These are phyloP conservation scores for Pleurotus sapidus DNA, from an alignment of 768 basidiomycete genomes.

Conservation along the genomic window DNA sequence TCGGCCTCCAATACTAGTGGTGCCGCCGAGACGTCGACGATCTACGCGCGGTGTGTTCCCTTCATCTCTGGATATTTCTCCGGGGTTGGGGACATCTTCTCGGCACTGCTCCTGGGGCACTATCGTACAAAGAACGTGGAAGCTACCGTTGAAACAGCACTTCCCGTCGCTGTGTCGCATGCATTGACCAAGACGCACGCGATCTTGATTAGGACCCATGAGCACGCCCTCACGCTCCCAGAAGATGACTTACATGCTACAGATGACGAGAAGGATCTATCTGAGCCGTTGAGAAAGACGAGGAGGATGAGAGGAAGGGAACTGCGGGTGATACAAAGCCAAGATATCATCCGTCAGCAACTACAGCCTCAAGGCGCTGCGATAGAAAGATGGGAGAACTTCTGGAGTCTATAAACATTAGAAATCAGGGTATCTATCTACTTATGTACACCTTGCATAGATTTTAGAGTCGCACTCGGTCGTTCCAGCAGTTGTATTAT, in stretches of 20 bases:
- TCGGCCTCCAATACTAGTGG: slow-evolving; percentile 25
- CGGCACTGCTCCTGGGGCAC: slow-evolving; percentile 84
- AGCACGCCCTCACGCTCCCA: slow-evolving; percentile 52
- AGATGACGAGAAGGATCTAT: slow-evolving; percentile 75
- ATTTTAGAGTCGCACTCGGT: too few species aligned
- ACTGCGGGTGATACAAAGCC: slow-evolving; percentile 77
- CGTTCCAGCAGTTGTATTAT: too few species aligned
- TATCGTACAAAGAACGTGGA: slow-evolving; percentile 36
- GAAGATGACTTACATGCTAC: slow-evolving; percentile 56
- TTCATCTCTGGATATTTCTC: slow-evolving; percentile 90
- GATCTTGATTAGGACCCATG: slow-evolving; percentile 63
- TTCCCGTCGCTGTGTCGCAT: slow-evolving; percentile 61
- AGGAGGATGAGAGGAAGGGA: slow-evolving; percentile 84
- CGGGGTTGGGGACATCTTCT: slow-evolving; percentile 96
- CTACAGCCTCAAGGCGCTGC: slow-evolving; percentile 27
- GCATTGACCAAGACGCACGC: slow-evolving; percentile 75
- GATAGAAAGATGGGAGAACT: slow-evolving; percentile 42
- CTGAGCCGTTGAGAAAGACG: slow-evolving; percentile 61
- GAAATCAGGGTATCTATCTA: neutral
- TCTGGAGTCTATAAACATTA: slow-evolving; percentile 31
- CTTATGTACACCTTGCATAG: too few species aligned
- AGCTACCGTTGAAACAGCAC: slow-evolving; percentile 11
- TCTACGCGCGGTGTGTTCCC: slow-evolving; percentile 73
- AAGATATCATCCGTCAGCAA: slow-evolving; percentile 57
- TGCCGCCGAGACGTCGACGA: slow-evolving; percentile 28